Evolutionary conservation across 805 yeast species (phyloP).

Genomic region (Scheffersomyces spartinae): DNA sequence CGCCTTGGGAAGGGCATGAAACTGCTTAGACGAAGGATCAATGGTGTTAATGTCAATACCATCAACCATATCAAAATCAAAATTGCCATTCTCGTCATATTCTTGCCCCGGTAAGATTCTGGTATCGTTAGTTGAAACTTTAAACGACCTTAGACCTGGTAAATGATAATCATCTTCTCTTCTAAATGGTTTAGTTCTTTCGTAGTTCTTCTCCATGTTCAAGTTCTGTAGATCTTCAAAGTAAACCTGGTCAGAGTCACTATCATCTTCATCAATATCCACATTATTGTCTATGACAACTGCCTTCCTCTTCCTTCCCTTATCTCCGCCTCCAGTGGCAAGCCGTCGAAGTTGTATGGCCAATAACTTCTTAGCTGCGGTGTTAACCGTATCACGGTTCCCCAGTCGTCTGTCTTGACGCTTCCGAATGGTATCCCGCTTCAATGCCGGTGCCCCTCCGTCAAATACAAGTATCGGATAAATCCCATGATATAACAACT

Average conservation of each 20-base stretch:
- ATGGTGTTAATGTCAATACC: constrained; percentile 60
- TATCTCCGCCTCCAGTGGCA: constrained; percentile 14
- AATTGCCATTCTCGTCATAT: constrained; percentile 30
- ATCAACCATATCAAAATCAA: constrained; percentile 39
- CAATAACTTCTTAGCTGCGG: constrained; percentile 70
- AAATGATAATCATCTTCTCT: constrained; percentile 76
- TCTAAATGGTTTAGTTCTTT: constrained; percentile 22
- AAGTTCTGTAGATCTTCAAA: constrained; percentile 19
- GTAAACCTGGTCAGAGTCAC: constrained; percentile 11
- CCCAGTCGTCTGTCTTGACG: constrained; percentile 70
- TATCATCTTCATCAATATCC: constrained; percentile 3
- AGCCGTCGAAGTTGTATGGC: constrained; percentile 65
- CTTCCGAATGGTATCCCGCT: constrained; percentile 62
- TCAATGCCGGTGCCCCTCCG: constrained; percentile 85
- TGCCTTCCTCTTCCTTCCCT: constrained; percentile 9
- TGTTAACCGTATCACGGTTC: constrained; percentile 52
- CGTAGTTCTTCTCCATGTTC: constrained; percentile 3
- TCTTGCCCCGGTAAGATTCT: constrained; percentile 70
- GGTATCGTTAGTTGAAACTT: constrained; percentile 45
- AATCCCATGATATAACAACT: constrained; percentile 76
- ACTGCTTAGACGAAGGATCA: constrained; percentile 77
- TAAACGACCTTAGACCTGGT: constrained; percentile 55
- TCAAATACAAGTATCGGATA: constrained; percentile 88
- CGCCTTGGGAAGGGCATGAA: constrained; percentile 63
- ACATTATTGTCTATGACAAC: constrained; percentile 2